A percentile compares a stretch with the other conserved stretches of the same genome.
Conservation (phyloP, 139 green algal species). For the Chlorella sp. region DNA sequence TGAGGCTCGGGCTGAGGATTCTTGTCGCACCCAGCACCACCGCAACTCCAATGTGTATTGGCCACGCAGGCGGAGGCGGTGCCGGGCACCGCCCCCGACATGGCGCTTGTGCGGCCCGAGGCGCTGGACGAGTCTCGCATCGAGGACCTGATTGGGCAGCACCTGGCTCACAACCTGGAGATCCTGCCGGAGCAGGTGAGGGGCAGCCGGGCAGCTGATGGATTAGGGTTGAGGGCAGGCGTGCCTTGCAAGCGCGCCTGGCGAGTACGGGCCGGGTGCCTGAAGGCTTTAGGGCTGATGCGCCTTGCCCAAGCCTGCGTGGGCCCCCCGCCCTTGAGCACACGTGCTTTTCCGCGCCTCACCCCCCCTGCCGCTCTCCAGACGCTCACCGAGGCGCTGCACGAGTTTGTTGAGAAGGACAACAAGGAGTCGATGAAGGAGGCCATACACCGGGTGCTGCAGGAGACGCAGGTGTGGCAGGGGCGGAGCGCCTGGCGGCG, state of each 20-base stretch:
- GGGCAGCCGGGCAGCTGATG: not conserved
- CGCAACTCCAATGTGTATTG: too few relatives aligned
- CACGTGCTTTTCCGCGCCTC: too few relatives aligned
- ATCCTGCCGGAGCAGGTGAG: conserved; percentile 72
- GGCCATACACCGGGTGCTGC: conserved; percentile 41
- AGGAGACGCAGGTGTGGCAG: conserved; percentile 34
- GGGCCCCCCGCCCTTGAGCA: too few relatives aligned
- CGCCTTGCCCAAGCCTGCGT: too few relatives aligned
- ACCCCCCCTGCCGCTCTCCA: not conserved
- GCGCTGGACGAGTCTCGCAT: conserved; percentile 83
- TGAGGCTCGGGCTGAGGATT: too few relatives aligned
- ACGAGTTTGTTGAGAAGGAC: conserved; percentile 94
- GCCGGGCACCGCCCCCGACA: not conserved
- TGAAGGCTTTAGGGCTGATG: too few relatives aligned
- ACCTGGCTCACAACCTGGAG: conserved; percentile 69
- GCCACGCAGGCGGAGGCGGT: not conserved
- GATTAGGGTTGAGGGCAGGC: not conserved
- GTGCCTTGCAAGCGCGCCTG: too few relatives aligned
- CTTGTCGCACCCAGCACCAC: too few relatives aligned
- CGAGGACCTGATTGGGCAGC: conserved; percentile 76
- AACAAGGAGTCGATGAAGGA: conserved; percentile 71
- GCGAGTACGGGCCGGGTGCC: too few relatives aligned
- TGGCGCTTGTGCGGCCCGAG: conserved; percentile 56
- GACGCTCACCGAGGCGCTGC: conserved; percentile 71
- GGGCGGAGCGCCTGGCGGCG: not conserved